Conservation (phyloP, 2,329 filamentous ascomycete species). For the Fusarium heterosporum region DNA sequence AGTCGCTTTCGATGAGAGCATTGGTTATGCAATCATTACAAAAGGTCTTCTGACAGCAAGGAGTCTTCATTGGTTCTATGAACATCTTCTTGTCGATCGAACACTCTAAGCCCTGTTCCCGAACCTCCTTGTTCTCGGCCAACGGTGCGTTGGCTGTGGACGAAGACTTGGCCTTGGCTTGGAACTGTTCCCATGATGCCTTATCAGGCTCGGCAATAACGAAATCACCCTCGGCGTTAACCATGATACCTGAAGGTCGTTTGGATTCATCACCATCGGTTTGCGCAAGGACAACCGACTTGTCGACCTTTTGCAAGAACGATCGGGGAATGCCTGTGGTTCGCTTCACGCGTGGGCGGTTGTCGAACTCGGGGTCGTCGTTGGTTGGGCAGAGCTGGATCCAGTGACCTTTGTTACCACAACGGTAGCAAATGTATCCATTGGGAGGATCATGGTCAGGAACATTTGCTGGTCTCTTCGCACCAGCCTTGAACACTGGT, state of each 20-base stretch:
- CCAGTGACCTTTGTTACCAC: constrained; percentile 98
- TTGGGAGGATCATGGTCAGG: constrained; percentile 93
- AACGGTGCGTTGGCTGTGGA: constrained; percentile 82
- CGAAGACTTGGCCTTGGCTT: constrained; percentile 91
- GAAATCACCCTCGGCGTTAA: constrained; percentile 97
- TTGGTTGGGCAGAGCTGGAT: constrained; percentile 99
- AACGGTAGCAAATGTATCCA: constrained; percentile 96
- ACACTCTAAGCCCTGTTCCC: constrained; percentile 90
- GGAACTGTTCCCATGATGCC: constrained; percentile 95
- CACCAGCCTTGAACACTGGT: constrained; percentile 68
- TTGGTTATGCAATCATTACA: constrained; percentile 99
- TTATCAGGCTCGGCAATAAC: constrained; percentile 97
- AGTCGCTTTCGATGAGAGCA: constrained; percentile 97
- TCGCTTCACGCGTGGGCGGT: constrained; percentile 90
- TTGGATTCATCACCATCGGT: constrained; percentile 85
- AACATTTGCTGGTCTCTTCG: constrained; percentile 78
- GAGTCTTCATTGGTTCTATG: constrained; percentile 98
- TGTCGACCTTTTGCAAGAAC: constrained; percentile 95
- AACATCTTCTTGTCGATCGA: constrained; percentile 98
- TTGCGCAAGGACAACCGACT: constrained; percentile 79
- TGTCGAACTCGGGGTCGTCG: constrained; percentile 95
- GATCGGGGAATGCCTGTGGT: constrained; percentile 97
- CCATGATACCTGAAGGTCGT: constrained; percentile 90
- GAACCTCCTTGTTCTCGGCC: constrained; percentile 85
- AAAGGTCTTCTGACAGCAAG: constrained; percentile 98